Evolutionary conservation across 2,329 filamentous ascomycete genomes (phyloP), one percentile per base, ranked within the genome.

Genomic region (Apiospora phragmitis): DNA sequence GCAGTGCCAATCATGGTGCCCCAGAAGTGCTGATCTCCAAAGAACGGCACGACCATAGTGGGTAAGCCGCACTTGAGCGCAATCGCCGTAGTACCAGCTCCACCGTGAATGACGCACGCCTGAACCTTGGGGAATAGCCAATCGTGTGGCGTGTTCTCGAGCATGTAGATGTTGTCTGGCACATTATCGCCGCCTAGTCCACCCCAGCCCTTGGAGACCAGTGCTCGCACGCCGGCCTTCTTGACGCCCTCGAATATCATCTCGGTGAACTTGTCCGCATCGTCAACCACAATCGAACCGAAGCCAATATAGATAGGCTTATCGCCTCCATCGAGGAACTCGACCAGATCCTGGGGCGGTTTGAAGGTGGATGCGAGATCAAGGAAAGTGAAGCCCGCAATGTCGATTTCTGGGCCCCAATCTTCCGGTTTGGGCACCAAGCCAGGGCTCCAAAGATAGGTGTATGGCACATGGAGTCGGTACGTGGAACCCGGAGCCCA

Each of bases 1-100:
- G 89, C 85, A 43, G 85, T 87, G 5, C 85, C 85, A 0, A 94
- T 85, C 89, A 93, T 93, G 24, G 85, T 84, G 2, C 92, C 92
- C 92, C 93, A 94, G 77, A 94, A 94, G 67, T 91, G 87, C 79
- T 94, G 92, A 76, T 94, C 92, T 3, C 92, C 92, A 74, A 94
- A 94, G 81, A 94, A 94, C 0, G 92, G 92, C 1, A 94, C 90
- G 35, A 94, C 88, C 88, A 94, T 92, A 6, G 91, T 93, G 0
- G 92, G 92, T 75, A 88, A 89, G 4, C 87, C 92, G 73, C 88
- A 91, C 78, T 92, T 93, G 42, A 94, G 83, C 1, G 91, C 91
- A 65, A 92, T 92, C 1, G 92, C 92, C 0, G 92, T 93, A 0
- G 92, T 94, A 1, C 92, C 92, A 0, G 93, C 93, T 16, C 92